Conservation (phyloP, 78 protist genomes). For the Emiliania huxleyi region DNA sequence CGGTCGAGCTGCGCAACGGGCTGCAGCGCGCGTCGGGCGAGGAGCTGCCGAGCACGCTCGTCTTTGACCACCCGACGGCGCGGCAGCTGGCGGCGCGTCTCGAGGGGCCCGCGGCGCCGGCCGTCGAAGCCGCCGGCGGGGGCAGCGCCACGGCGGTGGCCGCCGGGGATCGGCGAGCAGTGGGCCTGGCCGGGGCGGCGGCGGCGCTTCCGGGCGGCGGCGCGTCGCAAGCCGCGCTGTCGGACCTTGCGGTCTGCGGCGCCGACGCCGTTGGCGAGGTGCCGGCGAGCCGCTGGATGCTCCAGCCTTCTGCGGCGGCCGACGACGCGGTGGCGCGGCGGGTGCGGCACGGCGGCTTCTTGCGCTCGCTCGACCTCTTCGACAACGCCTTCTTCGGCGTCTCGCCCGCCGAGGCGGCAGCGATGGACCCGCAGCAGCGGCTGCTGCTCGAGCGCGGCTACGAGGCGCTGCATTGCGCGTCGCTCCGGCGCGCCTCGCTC, state of each 20-base stretch:
- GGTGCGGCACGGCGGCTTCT: not conserved
- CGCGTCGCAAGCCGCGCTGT: too few species aligned
- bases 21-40: not conserved
- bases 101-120: not conserved
- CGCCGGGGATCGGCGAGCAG: too few species aligned
- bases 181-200: too few species aligned
- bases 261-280: not conserved
- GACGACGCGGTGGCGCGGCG: not conserved
- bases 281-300: not conserved
- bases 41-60: not conserved
- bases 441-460: not conserved
- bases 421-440: slow-evolving; percentile 31
- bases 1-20: not conserved
- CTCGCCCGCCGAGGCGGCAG: not conserved
- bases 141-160: too few species aligned
- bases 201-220: too few species aligned
- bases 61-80: slow-evolving; percentile 8
- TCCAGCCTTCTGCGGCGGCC: not conserved
- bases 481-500: not conserved
- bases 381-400: slow-evolving; percentile 20
- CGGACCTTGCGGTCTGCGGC: too few species aligned
- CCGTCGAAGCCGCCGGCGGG: not conserved
- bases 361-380: not conserved
- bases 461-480: not conserved
- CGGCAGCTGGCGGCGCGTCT: not conserved